phyloP scores from a whole-genome alignment of 2,329 filamentous ascomycete species.

The Aspergillus niger region DNA sequence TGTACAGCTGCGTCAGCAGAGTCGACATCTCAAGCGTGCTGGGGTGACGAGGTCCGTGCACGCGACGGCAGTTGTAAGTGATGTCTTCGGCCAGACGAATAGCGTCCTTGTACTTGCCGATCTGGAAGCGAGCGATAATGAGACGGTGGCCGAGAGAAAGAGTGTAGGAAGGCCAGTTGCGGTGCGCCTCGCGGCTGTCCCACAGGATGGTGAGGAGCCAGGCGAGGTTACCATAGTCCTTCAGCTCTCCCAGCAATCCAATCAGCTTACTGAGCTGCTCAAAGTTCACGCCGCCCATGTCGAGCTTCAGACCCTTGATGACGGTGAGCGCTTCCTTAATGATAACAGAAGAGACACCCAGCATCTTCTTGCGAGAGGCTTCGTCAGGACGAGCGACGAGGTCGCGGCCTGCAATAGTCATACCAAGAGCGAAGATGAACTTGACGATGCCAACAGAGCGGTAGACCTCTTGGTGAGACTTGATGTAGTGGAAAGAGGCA shows the following conservation, averaged over 20 bases:
- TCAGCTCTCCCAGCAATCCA: constrained; percentile 47
- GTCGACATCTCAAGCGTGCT: constrained; percentile 52
- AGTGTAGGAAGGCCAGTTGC: constrained; percentile 45
- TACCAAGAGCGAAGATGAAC: constrained; percentile 39
- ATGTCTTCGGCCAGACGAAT: constrained; percentile 55
- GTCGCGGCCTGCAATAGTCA: constrained; percentile 41
- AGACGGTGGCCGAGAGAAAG: constrained; percentile 54
- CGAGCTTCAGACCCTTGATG: constrained; percentile 44
- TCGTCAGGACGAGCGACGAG: constrained; percentile 38
- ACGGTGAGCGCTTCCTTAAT: constrained; percentile 46
- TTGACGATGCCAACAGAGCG: constrained; percentile 33
- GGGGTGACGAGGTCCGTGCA: constrained; percentile 51
- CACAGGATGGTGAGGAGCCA: constrained; percentile 48
- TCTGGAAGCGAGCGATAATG: constrained; percentile 53
- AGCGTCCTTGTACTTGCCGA: constrained; percentile 48
- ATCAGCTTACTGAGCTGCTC: constrained; percentile 47
- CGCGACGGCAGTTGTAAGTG: constrained; percentile 57
- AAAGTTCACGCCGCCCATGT: constrained; percentile 45
- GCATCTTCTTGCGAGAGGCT: constrained; percentile 42
- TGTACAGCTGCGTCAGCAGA: constrained; percentile 55
- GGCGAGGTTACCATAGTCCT: constrained; percentile 48
- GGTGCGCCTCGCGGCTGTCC: constrained; percentile 49
- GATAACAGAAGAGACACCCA: constrained; percentile 44
- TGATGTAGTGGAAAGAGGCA: constrained; percentile 38
- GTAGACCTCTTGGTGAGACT: constrained; percentile 32